phyloP scores from a whole-genome alignment of 805 yeast species.

The Ogataea haglerorum region DNA sequence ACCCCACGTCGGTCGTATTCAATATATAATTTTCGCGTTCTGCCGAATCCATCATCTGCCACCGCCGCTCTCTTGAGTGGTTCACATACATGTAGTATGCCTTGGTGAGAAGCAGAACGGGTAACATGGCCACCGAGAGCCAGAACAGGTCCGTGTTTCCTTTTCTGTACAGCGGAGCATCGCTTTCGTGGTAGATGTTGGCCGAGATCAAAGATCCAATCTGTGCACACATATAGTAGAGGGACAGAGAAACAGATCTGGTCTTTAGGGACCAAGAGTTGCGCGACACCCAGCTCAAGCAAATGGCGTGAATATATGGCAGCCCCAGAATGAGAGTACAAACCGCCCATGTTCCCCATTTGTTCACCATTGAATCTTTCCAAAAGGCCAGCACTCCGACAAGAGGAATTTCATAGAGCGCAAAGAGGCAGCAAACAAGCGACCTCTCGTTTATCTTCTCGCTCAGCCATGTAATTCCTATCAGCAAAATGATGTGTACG shows the following conservation, averaged over 20 bases:
- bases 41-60: slow-evolving; percentile 45
- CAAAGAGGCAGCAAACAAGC: slow-evolving; percentile 38
- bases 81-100: slow-evolving; percentile 22
- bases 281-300: slow-evolving; percentile 32
- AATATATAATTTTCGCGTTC: slow-evolving; percentile 46
- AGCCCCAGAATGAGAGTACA: slow-evolving; percentile 31
- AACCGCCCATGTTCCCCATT: slow-evolving; percentile 18
- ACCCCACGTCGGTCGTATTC: slow-evolving; percentile 49
- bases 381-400: slow-evolving; percentile 14
- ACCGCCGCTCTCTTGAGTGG: slow-evolving; percentile 22
- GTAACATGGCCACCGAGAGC: slow-evolving; percentile 23
- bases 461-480: slow-evolving; percentile 26
- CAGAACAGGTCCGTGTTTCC: slow-evolving; percentile 27
- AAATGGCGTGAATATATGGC: slow-evolving; percentile 40
- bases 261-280: slow-evolving; percentile 29
- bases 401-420: slow-evolving; percentile 14
- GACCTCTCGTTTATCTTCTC: slow-evolving; percentile 37
- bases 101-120: slow-evolving; percentile 17
- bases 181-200: slow-evolving; percentile 31
- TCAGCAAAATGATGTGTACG: slow-evolving; percentile 9
- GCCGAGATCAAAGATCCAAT: slow-evolving; percentile 27
- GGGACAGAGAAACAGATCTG: slow-evolving; percentile 31
- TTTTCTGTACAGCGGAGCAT: slow-evolving; percentile 30
- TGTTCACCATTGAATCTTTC: slow-evolving; percentile 11
- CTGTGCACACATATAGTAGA: slow-evolving; percentile 31